Percentiles rank a stretch among this genome's conserved stretches.
Conservation (phyloP, 1,139 yeast genomes). For the Entelexis paramagnoliae region DNA sequence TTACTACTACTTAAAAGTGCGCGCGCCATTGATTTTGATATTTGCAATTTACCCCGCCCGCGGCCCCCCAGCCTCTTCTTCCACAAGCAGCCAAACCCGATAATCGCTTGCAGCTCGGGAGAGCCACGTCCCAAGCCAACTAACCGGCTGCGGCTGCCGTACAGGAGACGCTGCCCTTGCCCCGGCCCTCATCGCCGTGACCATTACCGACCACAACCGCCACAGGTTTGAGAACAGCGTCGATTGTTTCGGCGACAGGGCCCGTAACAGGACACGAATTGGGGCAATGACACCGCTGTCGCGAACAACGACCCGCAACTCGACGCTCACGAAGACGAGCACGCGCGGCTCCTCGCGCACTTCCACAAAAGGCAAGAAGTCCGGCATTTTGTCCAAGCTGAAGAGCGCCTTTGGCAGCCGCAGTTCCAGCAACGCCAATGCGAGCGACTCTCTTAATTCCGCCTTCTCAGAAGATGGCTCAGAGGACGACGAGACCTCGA, state of each 20-base stretch:
- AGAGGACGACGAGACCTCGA: neutral
- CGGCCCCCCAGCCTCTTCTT: neutral
- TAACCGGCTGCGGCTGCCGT: conserved; percentile 1
- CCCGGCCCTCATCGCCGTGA: neutral
- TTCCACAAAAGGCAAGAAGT: conserved; percentile 9
- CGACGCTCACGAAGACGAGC: conserved; percentile 5
- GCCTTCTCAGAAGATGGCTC: neutral
- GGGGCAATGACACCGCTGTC: conserved; percentile 5
- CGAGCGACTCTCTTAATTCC: neutral
- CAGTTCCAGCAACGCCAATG: neutral
- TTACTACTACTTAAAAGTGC: too few species aligned
- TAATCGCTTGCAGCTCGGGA: neutral
- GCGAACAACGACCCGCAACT: conserved; percentile 2
- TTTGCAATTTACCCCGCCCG: neutral
- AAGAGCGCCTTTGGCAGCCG: conserved; percentile 10
- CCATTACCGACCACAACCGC: conserved; percentile 1
- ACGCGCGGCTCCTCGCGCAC: conserved; percentile 3
- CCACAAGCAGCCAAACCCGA: neutral
- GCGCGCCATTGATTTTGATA: too few species aligned
- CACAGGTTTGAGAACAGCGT: neutral
- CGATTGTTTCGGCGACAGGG: neutral
- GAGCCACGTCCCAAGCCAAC: neutral
- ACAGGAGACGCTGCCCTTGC: neutral
- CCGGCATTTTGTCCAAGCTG: conserved; percentile 15
- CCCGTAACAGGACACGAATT: neutral